Base-by-base conservation (phyloP, 2,329 filamentous ascomycete species). In the Ceratocystis huliohia region DNA sequence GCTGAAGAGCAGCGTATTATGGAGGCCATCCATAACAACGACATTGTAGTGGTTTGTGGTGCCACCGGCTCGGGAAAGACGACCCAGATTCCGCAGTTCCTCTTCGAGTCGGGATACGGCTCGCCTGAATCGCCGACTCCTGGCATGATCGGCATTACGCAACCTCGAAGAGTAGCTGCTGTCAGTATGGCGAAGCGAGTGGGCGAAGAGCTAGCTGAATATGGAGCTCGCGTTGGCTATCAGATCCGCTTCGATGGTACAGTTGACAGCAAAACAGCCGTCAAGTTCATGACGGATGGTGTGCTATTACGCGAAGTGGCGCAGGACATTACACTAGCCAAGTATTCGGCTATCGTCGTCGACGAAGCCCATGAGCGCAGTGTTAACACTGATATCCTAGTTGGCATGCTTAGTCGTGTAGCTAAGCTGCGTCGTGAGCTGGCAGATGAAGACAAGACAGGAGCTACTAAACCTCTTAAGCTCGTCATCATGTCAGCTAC, bases 231-330 rank as follows among this genome's bases (percentile, higher is more conserved):
- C 61, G 92, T 99, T 5, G 90, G 89, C 3, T 95, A 97, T 74
- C 94, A 92, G 74, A 96, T 99, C 71, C 88, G 95, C 28, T 99
- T 97, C 70, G 94, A 99, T 73, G 91, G 88, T 63, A 93, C 87
- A 0, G 86, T 88, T 1, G 84, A 86, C 62, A 80, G 85, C 33
- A 87, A 91, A 64, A 99, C 94, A 0, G 88, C 90, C 5, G 84
- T 99, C 74, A 99, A 99, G 74, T 99, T 97, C 77, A 96, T 99
- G 92, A 99, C 94, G 0, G 94, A 99, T 75, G 94, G 94, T 81
- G 91, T 99, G 33, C 79, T 99, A 68, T 82, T 99, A 8, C 87
- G 94, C 66, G 94, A 99, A 75, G 88, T 96, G 65, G 87, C 89
- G 0, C 87, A 94, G 70, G 94, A 99, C 73, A 91, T 97, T 72